Percentiles rank a stretch among this genome's conserved stretches.
Evolutionary conservation across 352 stramenopile genomes (phyloP).

Genomic region (Blastocystis hominis): DNA sequence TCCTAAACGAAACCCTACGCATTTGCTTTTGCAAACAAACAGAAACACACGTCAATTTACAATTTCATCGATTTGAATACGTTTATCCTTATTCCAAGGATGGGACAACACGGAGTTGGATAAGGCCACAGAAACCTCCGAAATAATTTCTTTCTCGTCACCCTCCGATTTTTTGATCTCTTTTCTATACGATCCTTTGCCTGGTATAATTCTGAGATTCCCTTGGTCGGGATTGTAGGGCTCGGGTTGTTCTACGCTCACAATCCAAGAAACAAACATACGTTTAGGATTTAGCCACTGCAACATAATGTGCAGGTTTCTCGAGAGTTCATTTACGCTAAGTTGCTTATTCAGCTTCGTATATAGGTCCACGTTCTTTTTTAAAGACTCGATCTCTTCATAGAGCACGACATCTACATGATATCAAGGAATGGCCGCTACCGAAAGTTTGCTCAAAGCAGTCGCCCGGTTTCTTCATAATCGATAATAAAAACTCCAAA

Average conservation of each 20-base stretch:
- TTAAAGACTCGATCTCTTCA: not conserved
- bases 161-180: not conserved
- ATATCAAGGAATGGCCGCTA: not conserved
- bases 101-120: not conserved
- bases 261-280: not conserved
- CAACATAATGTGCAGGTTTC: not conserved
- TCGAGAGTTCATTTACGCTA: not conserved
- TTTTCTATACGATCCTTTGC: not conserved
- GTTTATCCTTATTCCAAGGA: not conserved
- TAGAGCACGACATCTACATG: not conserved
- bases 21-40: not conserved
- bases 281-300: not conserved
- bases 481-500: not conserved
- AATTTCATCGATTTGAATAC: not conserved
- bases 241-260: not conserved
- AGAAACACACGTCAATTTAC: not conserved
- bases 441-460: not conserved
- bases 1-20: not conserved
- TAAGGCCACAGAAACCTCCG: not conserved
- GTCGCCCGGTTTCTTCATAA: not conserved
- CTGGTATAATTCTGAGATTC: not conserved
- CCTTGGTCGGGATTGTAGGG: not conserved
- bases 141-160: not conserved
- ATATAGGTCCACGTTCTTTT: not conserved
- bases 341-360: not conserved